Conservation (phyloP, 441 rosid genomes). For the Adansonia rubrostipa region DNA sequence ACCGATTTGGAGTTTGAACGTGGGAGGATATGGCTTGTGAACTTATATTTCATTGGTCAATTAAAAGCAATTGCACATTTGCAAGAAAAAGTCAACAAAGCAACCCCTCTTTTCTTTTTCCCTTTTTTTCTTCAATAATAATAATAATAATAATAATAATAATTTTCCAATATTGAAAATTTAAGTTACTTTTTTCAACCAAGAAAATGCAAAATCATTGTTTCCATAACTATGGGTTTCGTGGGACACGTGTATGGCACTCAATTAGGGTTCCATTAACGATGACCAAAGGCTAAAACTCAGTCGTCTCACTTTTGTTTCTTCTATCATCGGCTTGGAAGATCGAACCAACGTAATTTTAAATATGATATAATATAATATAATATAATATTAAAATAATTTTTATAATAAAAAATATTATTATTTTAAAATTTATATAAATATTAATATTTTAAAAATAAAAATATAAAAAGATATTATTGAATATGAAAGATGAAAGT, state of each 20-base stretch:
- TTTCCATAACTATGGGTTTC: neutral
- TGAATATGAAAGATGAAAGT: neutral
- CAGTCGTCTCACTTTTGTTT: no score
- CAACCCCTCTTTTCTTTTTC: neutral
- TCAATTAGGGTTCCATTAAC: conserved; percentile 20
- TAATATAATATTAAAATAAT: no score
- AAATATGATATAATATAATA: no score
- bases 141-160: no score
- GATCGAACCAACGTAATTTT: no score
- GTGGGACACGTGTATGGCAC: conserved; percentile 34
- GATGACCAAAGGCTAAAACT: no score
- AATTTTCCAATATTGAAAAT: neutral
- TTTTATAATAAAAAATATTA: no score
- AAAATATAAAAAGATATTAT: no score
- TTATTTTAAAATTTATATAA: no score
- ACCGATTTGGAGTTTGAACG: neutral
- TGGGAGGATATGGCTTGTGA: no score
- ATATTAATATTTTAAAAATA: no score
- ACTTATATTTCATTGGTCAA: neutral
- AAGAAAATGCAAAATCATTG: conserved; percentile 13
- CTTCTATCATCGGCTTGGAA: no score
- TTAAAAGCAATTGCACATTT: neutral
- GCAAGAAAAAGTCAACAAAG: neutral
- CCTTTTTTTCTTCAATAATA: neutral
- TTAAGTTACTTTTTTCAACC: conserved; percentile 16